phyloP scores from a whole-genome alignment of 192 early-diverging fungal species.

The Radiomyces spectabilis region DNA sequence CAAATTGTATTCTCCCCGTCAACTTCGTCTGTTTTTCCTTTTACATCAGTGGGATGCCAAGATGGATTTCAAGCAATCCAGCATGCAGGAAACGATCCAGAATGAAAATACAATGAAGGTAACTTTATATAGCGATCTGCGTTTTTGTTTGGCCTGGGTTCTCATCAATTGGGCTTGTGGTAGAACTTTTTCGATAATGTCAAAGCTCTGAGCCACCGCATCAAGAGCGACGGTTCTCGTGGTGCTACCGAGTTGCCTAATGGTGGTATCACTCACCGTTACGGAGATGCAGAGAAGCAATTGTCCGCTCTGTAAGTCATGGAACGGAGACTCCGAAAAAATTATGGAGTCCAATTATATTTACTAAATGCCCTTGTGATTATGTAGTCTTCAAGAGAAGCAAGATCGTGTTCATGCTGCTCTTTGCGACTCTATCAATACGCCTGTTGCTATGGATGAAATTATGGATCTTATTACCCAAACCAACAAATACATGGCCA shows the following conservation, averaged over 20 bases:
- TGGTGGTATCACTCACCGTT: slow-evolving; percentile 55
- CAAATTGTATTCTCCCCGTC: slow-evolving; percentile 67
- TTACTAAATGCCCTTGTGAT: too few species aligned
- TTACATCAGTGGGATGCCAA: slow-evolving; percentile 81
- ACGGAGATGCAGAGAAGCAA: slow-evolving; percentile 59
- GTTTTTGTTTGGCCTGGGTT: too few species aligned
- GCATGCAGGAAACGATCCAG: slow-evolving; percentile 70
- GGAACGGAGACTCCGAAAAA: too few species aligned
- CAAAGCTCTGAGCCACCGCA: slow-evolving; percentile 69
- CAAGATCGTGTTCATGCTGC: slow-evolving; percentile 75
- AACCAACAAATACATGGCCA: slow-evolving; percentile 77
- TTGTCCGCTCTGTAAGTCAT: slow-evolving; percentile 50
- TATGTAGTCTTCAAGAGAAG: slow-evolving; percentile 51
- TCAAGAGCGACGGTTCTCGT: slow-evolving; percentile 48
- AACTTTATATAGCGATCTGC: slow-evolving; percentile 9
- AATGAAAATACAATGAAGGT: slow-evolving; percentile 73
- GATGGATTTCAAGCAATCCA: slow-evolving; percentile 73
- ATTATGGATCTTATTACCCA: slow-evolving; percentile 70
- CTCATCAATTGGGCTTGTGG: neutral
- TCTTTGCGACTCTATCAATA: slow-evolving; percentile 91
- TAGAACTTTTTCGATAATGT: slow-evolving; percentile 86
- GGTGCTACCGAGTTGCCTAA: slow-evolving; percentile 16
- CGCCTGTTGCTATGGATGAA: slow-evolving; percentile 71
- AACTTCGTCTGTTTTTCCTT: slow-evolving; percentile 87
- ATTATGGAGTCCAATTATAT: too few species aligned